phyloP scores from a whole-genome alignment of 2,329 filamentous ascomycete genomes.

The Aspergillus candidus region DNA sequence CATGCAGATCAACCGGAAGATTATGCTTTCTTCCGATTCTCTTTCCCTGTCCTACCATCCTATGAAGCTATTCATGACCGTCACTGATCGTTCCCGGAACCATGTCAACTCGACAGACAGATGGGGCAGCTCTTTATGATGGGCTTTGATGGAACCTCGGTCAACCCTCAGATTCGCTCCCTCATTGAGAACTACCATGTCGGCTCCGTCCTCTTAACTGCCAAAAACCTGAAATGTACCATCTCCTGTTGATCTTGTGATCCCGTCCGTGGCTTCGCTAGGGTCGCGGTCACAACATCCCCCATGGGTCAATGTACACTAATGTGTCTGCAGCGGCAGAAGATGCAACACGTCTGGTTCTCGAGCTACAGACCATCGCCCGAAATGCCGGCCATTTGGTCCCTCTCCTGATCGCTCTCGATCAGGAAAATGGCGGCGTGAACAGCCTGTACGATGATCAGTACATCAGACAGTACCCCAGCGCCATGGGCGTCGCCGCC shows the following conservation, averaged over 20 bases:
- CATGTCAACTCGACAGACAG: slow-evolving; percentile 62
- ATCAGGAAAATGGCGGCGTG: slow-evolving; percentile 97
- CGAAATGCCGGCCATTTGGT: slow-evolving; percentile 84
- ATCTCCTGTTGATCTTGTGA: slow-evolving; percentile 4
- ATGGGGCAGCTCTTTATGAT: slow-evolving; percentile 59
- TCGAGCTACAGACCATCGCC: slow-evolving; percentile 88
- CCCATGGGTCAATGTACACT: slow-evolving; percentile 15
- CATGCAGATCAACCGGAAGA: too few relatives aligned
- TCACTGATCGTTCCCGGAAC: slow-evolving; percentile 46
- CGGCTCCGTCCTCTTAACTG: slow-evolving; percentile 68
- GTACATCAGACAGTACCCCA: slow-evolving; percentile 93
- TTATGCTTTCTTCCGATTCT: neutral
- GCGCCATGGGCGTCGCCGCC: slow-evolving; percentile 93
- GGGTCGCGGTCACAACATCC: too few relatives aligned
- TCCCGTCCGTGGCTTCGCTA: neutral
- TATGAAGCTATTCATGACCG: slow-evolving; percentile 8
- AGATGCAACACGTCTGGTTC: slow-evolving; percentile 78
- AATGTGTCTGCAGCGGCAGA: slow-evolving; percentile 64
- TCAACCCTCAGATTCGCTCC: slow-evolving; percentile 57
- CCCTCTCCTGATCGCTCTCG: slow-evolving; percentile 81
- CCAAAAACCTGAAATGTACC: slow-evolving; percentile 62
- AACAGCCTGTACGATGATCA: slow-evolving; percentile 95
- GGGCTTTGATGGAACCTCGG: slow-evolving; percentile 60
- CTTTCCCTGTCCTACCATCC: neutral
- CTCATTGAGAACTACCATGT: slow-evolving; percentile 67